Base-by-base conservation (phyloP, 805 yeast genomes). In the Candida glaebosa region DNA sequence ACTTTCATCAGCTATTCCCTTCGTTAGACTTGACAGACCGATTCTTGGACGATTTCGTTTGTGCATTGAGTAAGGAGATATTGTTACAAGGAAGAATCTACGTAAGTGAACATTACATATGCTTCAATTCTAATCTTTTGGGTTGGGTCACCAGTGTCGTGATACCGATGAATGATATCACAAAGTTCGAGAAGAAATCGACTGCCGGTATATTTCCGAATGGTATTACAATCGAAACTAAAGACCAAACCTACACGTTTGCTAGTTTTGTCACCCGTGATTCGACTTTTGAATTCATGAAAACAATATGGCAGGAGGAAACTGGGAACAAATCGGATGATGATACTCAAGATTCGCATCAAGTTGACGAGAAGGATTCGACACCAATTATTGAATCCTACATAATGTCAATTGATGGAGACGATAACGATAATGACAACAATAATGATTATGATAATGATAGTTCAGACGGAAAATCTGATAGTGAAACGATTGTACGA, bases 141-240 rank as follows among this genome's bases (percentile, higher is more conserved):
- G 96, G 96, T 1, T 90, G 96, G 96, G 85, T 88, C 8, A 87
- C 96, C 7, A 85, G 78, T 48, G 65, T 90, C 30, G 76, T 84
- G 2, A 74, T 93, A 15, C 81, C 87, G 0, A 75, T 82, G 49
- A 78, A 74, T 36, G 96, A 88, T 42, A 78, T 93, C 18, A 69
- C 74, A 8, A 69, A 75, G 20, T 78, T 89, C 50, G 96, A 91
- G 53, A 87, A 87, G 61, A 84, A 81, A 43, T 74, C 81, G 15
- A 88, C 96, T 0, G 96, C 87, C 4, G 96, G 95, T 0, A 68
- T 91, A 18, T 88, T 91, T 54, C 95, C 96, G 17, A 91, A 91
- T 58, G 97, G 96, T 3, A 87, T 91, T 31, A 67, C 76, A 4
- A 71, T 88, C 18, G 83, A 81, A 50, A 84, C 93, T 0, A 69